Evolutionary conservation across 441 rosid genomes (phyloP).

Genomic region (Macaranga tanarius): DNA sequence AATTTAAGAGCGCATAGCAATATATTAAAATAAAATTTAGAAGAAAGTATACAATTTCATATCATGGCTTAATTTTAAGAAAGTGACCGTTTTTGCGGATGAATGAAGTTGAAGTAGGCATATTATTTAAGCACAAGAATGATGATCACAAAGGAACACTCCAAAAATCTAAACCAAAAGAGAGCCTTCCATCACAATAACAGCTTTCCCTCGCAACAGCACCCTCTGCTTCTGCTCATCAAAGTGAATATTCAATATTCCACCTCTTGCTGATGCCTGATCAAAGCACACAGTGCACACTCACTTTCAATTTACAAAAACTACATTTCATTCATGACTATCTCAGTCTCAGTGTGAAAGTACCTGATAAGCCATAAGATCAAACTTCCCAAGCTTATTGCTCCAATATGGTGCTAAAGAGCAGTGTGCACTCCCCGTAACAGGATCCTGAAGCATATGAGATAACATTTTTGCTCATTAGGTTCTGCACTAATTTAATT

Average conservation of each 20-base stretch:
- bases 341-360: neutral
- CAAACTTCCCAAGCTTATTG: constrained; percentile 55
- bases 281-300: neutral
- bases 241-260: constrained; percentile 46
- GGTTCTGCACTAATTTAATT: too few relatives aligned
- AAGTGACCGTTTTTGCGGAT: too few relatives aligned
- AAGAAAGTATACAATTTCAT: too few relatives aligned
- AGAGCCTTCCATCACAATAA: constrained; percentile 68
- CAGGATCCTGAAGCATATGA: constrained; percentile 53
- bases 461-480: too few relatives aligned
- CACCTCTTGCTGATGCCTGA: constrained; percentile 74
- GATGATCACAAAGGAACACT: too few relatives aligned
- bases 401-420: constrained; percentile 66
- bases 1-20: too few relatives aligned
- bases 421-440: constrained; percentile 76
- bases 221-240: constrained; percentile 59
- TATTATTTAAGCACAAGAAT: too few relatives aligned
- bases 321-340: too few relatives aligned
- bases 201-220: constrained; percentile 61
- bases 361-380: constrained; percentile 60
- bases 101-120: too few relatives aligned
- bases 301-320: neutral
- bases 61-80: too few relatives aligned
- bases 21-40: too few relatives aligned
- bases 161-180: constrained; percentile 39